These are phyloP conservation scores for Suillus americanus DNA, from an alignment of 768 basidiomycete species.

Conservation along the genomic window DNA sequence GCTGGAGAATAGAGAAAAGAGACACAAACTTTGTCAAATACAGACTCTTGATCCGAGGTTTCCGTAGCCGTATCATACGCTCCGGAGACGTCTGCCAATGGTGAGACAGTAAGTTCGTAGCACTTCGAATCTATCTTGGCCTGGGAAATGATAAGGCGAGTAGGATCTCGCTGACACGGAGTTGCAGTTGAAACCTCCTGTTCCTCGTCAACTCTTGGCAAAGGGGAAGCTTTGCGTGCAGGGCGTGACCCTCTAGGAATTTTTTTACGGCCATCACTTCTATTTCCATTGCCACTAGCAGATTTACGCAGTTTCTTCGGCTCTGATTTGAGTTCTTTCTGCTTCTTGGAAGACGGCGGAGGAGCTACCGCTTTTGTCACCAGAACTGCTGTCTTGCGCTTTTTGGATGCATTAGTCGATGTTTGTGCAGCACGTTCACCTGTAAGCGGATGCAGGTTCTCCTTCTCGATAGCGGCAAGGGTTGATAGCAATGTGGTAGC, in stretches of 20 bases:
- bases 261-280: conserved; percentile 40
- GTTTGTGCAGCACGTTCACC: conserved; percentile 55
- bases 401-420: conserved; percentile 44
- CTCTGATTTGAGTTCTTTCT: conserved; percentile 44
- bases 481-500: conserved; percentile 36
- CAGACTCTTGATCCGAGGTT: conserved; percentile 34
- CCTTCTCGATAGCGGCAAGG: conserved; percentile 59
- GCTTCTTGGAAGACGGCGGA: conserved; percentile 40
- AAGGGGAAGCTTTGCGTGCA: conserved; percentile 51
- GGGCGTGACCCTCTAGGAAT: conserved; percentile 32
- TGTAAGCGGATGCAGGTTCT: conserved; percentile 76
- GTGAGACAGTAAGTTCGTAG: conserved; percentile 77
- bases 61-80: conserved; percentile 52
- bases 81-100: conserved; percentile 72
- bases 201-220: conserved; percentile 63
- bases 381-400: conserved; percentile 63
- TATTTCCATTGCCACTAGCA: conserved; percentile 23
- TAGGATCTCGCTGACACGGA: conserved; percentile 26
- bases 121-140: conserved; percentile 68
- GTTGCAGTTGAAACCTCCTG: conserved; percentile 21
- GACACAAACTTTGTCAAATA: conserved; percentile 48
- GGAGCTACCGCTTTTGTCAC: conserved; percentile 44
- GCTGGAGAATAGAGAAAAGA: conserved; percentile 6
- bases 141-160: conserved; percentile 40
- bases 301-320: conserved; percentile 60